These are phyloP conservation scores for Sutorius australiensis DNA, from an alignment of 768 basidiomycete species.

Conservation along the genomic window DNA sequence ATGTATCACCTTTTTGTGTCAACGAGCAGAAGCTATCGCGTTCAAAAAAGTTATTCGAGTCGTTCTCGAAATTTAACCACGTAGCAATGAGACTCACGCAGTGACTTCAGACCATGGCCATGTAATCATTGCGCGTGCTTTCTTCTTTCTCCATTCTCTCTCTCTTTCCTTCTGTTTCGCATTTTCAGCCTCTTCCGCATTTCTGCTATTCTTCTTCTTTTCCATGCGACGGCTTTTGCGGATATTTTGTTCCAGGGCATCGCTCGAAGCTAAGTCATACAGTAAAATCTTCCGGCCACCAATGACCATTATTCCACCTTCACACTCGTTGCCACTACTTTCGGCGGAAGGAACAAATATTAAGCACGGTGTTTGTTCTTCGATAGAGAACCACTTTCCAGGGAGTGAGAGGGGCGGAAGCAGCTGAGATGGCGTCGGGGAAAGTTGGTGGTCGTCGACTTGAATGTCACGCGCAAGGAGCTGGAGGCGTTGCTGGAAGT, in stretches of 20 bases:
- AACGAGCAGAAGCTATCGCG: constrained; percentile 48
- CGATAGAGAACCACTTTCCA: constrained; percentile 39
- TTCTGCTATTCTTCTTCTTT: constrained; percentile 45
- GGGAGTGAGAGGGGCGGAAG: constrained; percentile 55
- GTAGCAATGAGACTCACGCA: constrained; percentile 45
- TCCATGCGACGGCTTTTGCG: constrained; percentile 54
- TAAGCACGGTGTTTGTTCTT: constrained; percentile 40
- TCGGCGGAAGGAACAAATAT: constrained; percentile 32
- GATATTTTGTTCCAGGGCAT: constrained; percentile 48
- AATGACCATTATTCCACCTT: constrained; percentile 69
- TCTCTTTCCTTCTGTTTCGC: constrained; percentile 58
- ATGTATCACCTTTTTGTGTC: constrained; percentile 43
- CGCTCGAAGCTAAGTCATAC: constrained; percentile 51
- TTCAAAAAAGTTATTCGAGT: not conserved
- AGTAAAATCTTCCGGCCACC: constrained; percentile 65
- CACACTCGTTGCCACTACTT: constrained; percentile 31
- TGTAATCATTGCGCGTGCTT: constrained; percentile 50
- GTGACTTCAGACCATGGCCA: constrained; percentile 78
- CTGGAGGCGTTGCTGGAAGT: constrained; percentile 59
- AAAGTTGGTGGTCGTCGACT: constrained; percentile 41
- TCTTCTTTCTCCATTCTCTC: constrained; percentile 50
- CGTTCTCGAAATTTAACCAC: not conserved
- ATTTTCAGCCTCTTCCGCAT: constrained; percentile 39
- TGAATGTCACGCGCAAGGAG: constrained; percentile 57
- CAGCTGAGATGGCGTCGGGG: constrained; percentile 45